These are phyloP conservation scores for Pezicula radicicola DNA, from an alignment of 2,329 filamentous ascomycete species.

Conservation along the genomic window DNA sequence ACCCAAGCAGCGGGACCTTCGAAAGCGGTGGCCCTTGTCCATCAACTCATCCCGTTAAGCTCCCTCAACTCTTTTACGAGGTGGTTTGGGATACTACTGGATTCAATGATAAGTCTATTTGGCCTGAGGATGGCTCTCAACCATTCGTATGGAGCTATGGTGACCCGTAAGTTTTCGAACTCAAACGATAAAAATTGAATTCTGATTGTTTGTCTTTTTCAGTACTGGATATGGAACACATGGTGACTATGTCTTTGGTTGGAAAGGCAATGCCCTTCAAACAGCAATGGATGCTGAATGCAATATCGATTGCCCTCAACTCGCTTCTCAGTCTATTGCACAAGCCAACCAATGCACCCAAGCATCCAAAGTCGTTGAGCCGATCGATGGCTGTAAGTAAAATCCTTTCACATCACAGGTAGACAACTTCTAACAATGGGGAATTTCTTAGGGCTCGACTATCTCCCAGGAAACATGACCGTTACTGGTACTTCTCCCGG, in stretches of 20 bases:
- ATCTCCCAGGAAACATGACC: not conserved
- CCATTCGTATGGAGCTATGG: constrained; percentile 39
- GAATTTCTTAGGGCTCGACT: constrained; percentile 1
- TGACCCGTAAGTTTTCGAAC: constrained; percentile 36
- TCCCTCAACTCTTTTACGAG: constrained; percentile 46
- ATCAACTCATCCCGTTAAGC: constrained; percentile 38
- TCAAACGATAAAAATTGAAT: too few relatives aligned
- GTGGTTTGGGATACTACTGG: constrained; percentile 41
- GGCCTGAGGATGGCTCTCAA: constrained; percentile 40
- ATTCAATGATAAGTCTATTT: constrained; percentile 38
- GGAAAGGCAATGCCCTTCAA: constrained; percentile 45
- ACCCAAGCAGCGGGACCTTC: constrained; percentile 20
- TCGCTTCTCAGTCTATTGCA: constrained; percentile 41
- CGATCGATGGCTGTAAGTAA: constrained; percentile 45
- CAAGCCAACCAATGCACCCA: constrained; percentile 43
- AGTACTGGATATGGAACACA: constrained; percentile 41
- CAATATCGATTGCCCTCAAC: constrained; percentile 42
- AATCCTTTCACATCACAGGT: not conserved
- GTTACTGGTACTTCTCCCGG: constrained; percentile 2
- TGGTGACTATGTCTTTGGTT: constrained; percentile 49
- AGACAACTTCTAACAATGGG: not conserved
- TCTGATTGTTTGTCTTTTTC: not conserved
- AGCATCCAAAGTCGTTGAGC: constrained; percentile 43
- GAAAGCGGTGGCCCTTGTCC: constrained; percentile 11
- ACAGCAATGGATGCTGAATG: constrained; percentile 43